phyloP scores from a whole-genome alignment of 163 green algal genomes.

The Prototheca wickerhamii region DNA sequence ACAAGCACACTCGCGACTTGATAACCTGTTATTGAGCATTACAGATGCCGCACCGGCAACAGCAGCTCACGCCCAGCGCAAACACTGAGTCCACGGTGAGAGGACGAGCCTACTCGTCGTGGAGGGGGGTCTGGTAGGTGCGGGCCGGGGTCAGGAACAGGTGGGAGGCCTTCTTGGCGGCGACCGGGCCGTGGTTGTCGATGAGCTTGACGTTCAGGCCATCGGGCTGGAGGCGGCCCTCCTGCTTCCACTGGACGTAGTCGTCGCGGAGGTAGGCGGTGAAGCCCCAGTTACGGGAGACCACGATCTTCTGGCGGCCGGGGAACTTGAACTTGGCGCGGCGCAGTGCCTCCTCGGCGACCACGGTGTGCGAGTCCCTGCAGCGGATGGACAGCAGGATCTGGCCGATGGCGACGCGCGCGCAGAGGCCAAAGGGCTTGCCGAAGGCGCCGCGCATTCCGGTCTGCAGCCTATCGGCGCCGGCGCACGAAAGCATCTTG shows the following conservation, averaged over 20 bases:
- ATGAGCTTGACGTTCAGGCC: conserved; percentile 76
- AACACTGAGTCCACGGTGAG: too few relatives aligned
- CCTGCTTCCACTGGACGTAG: conserved; percentile 84
- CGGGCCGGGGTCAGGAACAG: conserved; percentile 57
- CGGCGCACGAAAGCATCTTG: conserved; percentile 99
- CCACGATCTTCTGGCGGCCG: conserved; percentile 96
- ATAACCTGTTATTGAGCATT: too few relatives aligned
- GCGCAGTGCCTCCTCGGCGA: conserved; percentile 84
- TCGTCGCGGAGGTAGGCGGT: conserved; percentile 83
- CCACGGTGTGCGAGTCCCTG: conserved; percentile 53
- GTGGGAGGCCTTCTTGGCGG: conserved; percentile 39
- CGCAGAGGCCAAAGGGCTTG: conserved; percentile 85
- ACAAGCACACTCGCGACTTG: too few relatives aligned
- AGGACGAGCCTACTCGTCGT: conserved; percentile 25
- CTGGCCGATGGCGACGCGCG: conserved; percentile 93
- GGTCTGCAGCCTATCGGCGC: conserved; percentile 95
- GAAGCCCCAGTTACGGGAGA: conserved; percentile 94
- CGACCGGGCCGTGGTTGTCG: conserved; percentile 55
- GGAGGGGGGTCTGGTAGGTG: conserved; percentile 44
- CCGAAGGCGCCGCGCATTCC: conserved; percentile 97
- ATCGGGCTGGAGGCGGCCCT: conserved; percentile 78
- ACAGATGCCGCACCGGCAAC: too few relatives aligned
- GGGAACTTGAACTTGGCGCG: conserved; percentile 99
- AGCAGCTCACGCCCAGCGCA: too few relatives aligned
- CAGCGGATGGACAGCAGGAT: conserved; percentile 85